Percentiles rank a stretch among this genome's conserved stretches.
Conservation (phyloP, 768 basidiomycete species). For the Boletus barrowsii region DNA sequence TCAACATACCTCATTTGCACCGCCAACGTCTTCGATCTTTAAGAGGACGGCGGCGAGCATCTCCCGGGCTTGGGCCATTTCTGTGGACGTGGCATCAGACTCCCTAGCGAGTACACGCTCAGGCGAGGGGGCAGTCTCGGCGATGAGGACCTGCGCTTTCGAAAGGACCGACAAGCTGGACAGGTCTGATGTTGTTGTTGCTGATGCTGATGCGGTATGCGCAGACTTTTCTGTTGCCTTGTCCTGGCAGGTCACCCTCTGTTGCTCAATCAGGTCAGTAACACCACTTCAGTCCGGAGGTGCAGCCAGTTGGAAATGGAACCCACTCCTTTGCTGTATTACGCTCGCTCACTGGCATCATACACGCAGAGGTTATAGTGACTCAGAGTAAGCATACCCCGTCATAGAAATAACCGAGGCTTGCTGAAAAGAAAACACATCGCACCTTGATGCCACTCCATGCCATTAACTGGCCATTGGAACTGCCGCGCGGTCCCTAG, state of each 20-base stretch:
- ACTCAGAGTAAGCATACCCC: too few relatives aligned
- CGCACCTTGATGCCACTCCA: too few relatives aligned
- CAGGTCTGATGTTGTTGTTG: slow-evolving; percentile 26
- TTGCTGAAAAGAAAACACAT: too few relatives aligned
- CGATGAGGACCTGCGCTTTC: slow-evolving; percentile 75
- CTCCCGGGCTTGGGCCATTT: slow-evolving; percentile 69
- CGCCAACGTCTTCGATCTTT: slow-evolving; percentile 73
- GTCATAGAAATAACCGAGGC: too few relatives aligned
- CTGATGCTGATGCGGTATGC: slow-evolving; percentile 10
- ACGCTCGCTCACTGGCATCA: too few relatives aligned
- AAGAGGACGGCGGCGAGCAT: slow-evolving; percentile 77
- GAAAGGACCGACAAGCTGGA: slow-evolving; percentile 56
- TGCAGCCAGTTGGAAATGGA: too few relatives aligned
- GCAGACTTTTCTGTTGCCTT: slow-evolving; percentile 35
- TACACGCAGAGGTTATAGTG: too few relatives aligned
- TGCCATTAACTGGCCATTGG: too few relatives aligned
- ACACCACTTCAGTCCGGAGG: slow-evolving; percentile 4
- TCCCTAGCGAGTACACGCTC: slow-evolving; percentile 64
- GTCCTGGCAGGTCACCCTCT: slow-evolving; percentile 39
- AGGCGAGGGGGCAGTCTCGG: slow-evolving; percentile 82
- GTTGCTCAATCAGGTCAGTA: slow-evolving; percentile 36
- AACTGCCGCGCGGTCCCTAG: too few relatives aligned
- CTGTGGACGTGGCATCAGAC: slow-evolving; percentile 33
- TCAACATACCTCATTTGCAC: slow-evolving; percentile 60
- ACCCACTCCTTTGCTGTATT: too few relatives aligned